Evolutionary conservation across 495 filamentous ascomycete species (phyloP).

Genomic region (Penicillium verhagenii): DNA sequence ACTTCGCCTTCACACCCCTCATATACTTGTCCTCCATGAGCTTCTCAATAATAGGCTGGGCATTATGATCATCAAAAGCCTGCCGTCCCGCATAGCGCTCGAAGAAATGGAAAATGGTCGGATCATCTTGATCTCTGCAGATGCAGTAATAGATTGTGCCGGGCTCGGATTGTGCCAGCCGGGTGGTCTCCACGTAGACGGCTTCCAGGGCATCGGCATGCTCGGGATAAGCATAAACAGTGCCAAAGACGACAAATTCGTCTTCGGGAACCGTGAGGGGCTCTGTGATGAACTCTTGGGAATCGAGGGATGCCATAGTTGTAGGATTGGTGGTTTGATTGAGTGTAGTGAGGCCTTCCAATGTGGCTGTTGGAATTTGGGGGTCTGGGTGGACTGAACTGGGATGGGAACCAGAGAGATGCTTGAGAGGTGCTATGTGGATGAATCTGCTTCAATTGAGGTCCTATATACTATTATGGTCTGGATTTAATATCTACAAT

Average conservation of each 20-base stretch:
- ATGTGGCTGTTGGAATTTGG: neutral
- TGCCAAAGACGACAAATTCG: constrained; percentile 30
- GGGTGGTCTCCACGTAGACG: constrained; percentile 34
- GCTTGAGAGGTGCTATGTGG: too few relatives aligned
- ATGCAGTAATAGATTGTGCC: constrained; percentile 36
- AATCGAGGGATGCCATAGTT: constrained; percentile 2
- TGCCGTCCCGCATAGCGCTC: constrained; percentile 26
- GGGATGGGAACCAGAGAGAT: neutral
- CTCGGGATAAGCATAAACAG: constrained; percentile 31
- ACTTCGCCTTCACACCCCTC: constrained; percentile 25
- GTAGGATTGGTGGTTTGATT: neutral
- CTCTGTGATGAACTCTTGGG: constrained; percentile 6
- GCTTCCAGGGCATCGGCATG: constrained; percentile 34
- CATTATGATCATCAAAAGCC: constrained; percentile 34
- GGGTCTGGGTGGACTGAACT: neutral
- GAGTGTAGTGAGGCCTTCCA: neutral
- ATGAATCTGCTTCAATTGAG: too few relatives aligned
- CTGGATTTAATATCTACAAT: too few relatives aligned
- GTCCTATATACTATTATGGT: too few relatives aligned
- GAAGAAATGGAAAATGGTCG: constrained; percentile 36
- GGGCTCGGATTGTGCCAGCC: constrained; percentile 27
- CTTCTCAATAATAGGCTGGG: constrained; percentile 31
- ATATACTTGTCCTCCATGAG: constrained; percentile 29
- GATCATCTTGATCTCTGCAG: constrained; percentile 24
- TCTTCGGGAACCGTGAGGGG: constrained; percentile 16